A percentile compares a stretch with the other conserved stretches of the same genome.
Evolutionary conservation across 768 basidiomycete genomes (phyloP).

Genomic region (Trametes meyenii): DNA sequence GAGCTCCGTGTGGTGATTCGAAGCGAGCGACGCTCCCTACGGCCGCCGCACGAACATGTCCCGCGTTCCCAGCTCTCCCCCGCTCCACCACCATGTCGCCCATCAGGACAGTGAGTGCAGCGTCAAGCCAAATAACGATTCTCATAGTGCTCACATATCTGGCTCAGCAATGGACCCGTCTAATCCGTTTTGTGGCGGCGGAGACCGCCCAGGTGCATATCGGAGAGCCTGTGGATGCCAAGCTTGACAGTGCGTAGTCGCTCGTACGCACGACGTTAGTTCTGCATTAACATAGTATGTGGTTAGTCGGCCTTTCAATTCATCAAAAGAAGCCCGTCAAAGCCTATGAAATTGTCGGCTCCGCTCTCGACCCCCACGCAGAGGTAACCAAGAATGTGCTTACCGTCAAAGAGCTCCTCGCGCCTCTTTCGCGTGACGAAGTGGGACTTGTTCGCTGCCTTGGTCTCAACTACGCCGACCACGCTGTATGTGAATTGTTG

Average conservation of each 20-base stretch:
- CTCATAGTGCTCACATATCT: background rate
- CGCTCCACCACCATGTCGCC: slow-evolving; percentile 50
- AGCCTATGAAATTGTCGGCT: slow-evolving; percentile 73
- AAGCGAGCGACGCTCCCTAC: background rate
- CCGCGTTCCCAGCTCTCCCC: slow-evolving; percentile 15
- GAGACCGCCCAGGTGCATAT: slow-evolving; percentile 77
- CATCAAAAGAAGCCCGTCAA: slow-evolving; percentile 56
- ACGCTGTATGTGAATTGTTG: slow-evolving; percentile 56
- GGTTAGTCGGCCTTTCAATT: slow-evolving; percentile 58
- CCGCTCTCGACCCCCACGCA: slow-evolving; percentile 65
- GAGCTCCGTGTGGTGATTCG: slow-evolving; percentile 19
- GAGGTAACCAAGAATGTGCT: slow-evolving; percentile 64
- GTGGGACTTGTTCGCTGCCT: slow-evolving; percentile 72
- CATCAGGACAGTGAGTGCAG: slow-evolving; percentile 52
- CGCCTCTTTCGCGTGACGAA: slow-evolving; percentile 68
- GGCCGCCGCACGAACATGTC: slow-evolving; percentile 14
- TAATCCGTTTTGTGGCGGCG: slow-evolving; percentile 79
- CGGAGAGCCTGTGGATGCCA: slow-evolving; percentile 72
- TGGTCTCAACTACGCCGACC: slow-evolving; percentile 83
- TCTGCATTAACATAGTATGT: background rate
- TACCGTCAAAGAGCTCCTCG: slow-evolving; percentile 71
- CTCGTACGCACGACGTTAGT: background rate
- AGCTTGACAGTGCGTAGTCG: slow-evolving; percentile 55
- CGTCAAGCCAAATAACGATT: background rate
- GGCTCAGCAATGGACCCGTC: slow-evolving; percentile 70